These are phyloP conservation scores for Filobasidium uniguttulatum DNA, from an alignment of 1,284 basidiomycete species.

Conservation along the genomic window DNA sequence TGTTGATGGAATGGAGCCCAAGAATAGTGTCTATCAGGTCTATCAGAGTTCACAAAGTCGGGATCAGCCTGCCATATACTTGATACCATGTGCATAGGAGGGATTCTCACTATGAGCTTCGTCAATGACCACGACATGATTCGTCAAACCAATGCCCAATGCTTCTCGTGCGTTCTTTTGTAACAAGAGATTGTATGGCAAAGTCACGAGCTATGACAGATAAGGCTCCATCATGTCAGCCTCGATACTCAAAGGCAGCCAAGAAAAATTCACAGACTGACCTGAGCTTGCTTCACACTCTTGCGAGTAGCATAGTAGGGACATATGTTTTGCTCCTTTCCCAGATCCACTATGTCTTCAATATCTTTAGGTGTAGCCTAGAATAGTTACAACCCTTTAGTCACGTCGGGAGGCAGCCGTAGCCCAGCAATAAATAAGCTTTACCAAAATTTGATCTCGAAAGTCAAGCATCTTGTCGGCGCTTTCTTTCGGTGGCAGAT, in stretches of 20 bases:
- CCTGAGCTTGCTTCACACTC: conserved; percentile 81
- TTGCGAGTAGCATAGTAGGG: conserved; percentile 85
- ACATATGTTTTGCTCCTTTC: conserved; percentile 56
- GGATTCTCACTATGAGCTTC: conserved; percentile 78
- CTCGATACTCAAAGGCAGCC: neutral
- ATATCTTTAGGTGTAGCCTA: conserved; percentile 84
- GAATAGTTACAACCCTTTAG: neutral
- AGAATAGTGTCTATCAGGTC: conserved; percentile 79
- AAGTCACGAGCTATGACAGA: conserved; percentile 60
- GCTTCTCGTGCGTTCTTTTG: conserved; percentile 74
- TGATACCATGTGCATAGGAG: conserved; percentile 25
- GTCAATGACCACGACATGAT: conserved; percentile 81
- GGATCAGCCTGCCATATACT: neutral
- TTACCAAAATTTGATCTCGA: conserved; percentile 71
- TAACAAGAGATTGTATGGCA: conserved; percentile 88
- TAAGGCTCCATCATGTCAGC: neutral
- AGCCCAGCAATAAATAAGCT: conserved; percentile 26
- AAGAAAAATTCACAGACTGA: conserved; percentile 32
- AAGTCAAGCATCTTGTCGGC: conserved; percentile 65
- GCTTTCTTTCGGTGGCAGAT: conserved; percentile 61
- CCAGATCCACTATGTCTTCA: conserved; percentile 71
- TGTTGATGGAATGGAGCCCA: conserved; percentile 61
- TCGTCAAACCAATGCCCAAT: conserved; percentile 65
- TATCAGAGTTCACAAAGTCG: conserved; percentile 27
- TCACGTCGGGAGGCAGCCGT: neutral